Base-by-base conservation (phyloP, 345 rosid genomes). In the Arabis hirsuta region DNA sequence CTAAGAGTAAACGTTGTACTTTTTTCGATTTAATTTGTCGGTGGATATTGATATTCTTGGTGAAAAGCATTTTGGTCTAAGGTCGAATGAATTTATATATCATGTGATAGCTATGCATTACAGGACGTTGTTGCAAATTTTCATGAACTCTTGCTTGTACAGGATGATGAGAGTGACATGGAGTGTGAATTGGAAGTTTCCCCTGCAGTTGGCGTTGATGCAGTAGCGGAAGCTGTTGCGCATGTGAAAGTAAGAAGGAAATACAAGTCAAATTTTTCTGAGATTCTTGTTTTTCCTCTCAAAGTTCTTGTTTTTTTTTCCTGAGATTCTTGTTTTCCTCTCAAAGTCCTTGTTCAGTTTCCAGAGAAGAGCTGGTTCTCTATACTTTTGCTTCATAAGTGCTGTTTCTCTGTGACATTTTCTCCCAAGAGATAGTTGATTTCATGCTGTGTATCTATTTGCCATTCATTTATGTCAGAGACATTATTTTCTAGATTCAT, bases 111-210 rank as follows among this genome's bases (percentile, higher is more conserved):
- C 12, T 52, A 51, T 59, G 54, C 3, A 42, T 59, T 44, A 53
- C 42, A 26, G 34, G 48, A 72, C 8, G 20, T 56, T 46, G 2
- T 54, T 75, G 52, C 9, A 34, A 54, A 29, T 13, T 46, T 55
- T 55, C 3, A 52, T 11, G n/a, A 31, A 19, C 42, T 31, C 56
- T 45, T 73, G 59, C 38, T 62, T 53, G 54, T 81, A 71, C 84
- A 95, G 99, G 96, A 91, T 73, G 96, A 90, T 73, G 96, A 91
- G 34, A 91, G 98, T 81, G 98, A 91, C 81, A 71, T 90, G 51
- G 99, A 95, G 52, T 88, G 68, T 55, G 99, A 95, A 67, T 64
- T 95, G 88, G 98, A 92, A 82, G 85, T 96, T 58, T 83, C 65
- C 62, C 97, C 99, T 69, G 77, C 78, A 42, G 88, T 81, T 60